A percentile compares a stretch with the other conserved stretches of the same genome.
These are phyloP conservation scores for Fonsecaea nubica DNA, from an alignment of 2,329 filamentous ascomycete genomes.

Conservation along the genomic window DNA sequence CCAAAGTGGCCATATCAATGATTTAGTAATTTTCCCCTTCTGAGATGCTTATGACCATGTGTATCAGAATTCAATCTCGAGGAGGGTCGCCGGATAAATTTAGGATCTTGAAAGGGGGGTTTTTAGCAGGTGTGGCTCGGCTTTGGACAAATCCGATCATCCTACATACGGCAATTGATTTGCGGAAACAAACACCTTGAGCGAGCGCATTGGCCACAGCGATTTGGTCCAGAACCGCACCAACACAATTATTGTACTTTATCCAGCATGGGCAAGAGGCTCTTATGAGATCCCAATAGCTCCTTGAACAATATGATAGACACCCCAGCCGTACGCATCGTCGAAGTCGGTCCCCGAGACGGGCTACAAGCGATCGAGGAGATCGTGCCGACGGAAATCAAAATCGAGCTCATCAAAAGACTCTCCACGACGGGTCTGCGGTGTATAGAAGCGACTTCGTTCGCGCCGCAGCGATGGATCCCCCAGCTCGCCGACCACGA, in stretches of 20 bases:
- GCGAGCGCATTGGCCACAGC: no score
- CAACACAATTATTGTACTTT: no score
- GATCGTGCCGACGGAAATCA: constrained; percentile 72
- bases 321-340: constrained; percentile 59
- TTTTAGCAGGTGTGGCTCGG: background rate
- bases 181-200: background rate
- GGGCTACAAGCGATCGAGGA: constrained; percentile 86
- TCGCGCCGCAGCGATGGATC: constrained; percentile 83
- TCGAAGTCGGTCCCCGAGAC: constrained; percentile 84
- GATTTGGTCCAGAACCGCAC: no score
- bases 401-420: constrained; percentile 75
- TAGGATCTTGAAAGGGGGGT: no score
- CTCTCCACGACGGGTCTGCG: constrained; percentile 71
- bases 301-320: background rate
- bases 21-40: no score
- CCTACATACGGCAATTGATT: background rate
- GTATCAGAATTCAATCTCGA: no score
- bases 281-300: background rate
- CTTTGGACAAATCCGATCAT: background rate
- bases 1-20: no score
- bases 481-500: constrained; percentile 67
- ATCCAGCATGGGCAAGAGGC: no score
- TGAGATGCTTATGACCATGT: no score
- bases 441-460: constrained; percentile 80
- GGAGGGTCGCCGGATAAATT: no score